Conservation (phyloP, 1,139 yeast genomes). For the Neolecta irregularis region DNA sequence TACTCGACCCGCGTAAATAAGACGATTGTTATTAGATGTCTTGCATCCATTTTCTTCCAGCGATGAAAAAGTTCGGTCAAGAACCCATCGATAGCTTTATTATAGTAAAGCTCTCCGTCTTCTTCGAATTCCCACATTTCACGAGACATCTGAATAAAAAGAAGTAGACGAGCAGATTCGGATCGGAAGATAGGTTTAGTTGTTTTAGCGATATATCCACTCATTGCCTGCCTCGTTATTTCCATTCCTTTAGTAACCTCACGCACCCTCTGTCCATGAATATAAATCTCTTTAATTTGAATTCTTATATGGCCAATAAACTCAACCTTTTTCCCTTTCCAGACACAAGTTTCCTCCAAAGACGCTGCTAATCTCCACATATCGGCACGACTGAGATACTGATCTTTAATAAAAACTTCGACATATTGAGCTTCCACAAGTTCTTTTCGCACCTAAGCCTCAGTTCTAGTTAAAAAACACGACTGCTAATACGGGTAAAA, state of each 20-base stretch:
- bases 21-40: slow-evolving; percentile 82
- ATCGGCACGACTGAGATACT: slow-evolving; percentile 73
- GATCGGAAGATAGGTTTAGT: slow-evolving; percentile 78
- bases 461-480: slow-evolving; percentile 7
- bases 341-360: slow-evolving; percentile 48
- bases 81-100: slow-evolving; percentile 75
- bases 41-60: slow-evolving; percentile 77
- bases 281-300: slow-evolving; percentile 49
- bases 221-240: slow-evolving; percentile 5
- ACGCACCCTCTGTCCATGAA: slow-evolving; percentile 39
- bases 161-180: slow-evolving; percentile 72
- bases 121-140: slow-evolving; percentile 99
- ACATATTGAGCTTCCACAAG: slow-evolving; percentile 61
- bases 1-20: slow-evolving; percentile 67
- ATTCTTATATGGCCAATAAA: slow-evolving; percentile 53
- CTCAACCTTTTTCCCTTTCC: slow-evolving; percentile 47
- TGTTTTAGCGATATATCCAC: slow-evolving; percentile 50
- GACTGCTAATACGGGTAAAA: slow-evolving; percentile 6
- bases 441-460: slow-evolving; percentile 22
- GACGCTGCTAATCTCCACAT: slow-evolving; percentile 75
- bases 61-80: slow-evolving; percentile 78
- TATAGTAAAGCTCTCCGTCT: slow-evolving; percentile 85
- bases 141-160: slow-evolving; percentile 71
- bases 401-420: slow-evolving; percentile 68
- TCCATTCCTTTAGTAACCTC: not conserved